Conservation (phyloP, 768 basidiomycete species). For the Gelatoporia subvermispora region DNA sequence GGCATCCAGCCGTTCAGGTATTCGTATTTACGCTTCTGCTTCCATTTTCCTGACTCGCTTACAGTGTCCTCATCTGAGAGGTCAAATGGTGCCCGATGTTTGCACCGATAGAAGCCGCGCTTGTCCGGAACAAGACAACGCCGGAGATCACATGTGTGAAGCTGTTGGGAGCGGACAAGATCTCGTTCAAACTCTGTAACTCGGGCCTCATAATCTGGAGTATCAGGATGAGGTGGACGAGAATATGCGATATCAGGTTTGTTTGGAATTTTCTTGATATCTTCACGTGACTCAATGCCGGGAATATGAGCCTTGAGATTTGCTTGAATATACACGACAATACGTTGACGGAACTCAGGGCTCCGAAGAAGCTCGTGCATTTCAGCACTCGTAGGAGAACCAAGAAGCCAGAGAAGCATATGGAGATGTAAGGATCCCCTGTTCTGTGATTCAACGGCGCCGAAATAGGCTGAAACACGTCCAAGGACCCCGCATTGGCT, state of each 20-base stretch:
- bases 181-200: slow-evolving; percentile 11
- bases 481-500: slow-evolving; percentile 31
- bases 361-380: slow-evolving; percentile 21
- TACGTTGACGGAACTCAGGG: slow-evolving; percentile 22
- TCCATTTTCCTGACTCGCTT: slow-evolving; percentile 14
- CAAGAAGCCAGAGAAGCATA: slow-evolving; percentile 32
- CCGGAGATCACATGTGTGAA: slow-evolving; percentile 15
- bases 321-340: slow-evolving; percentile 25
- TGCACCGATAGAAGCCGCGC: slow-evolving; percentile 14
- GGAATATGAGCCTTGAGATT: slow-evolving; percentile 30
- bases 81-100: slow-evolving; percentile 20
- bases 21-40: slow-evolving; percentile 6
- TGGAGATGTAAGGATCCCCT: slow-evolving; percentile 38
- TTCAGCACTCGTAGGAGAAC: slow-evolving; percentile 26
- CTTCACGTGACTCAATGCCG: slow-evolving; percentile 15
- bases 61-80: slow-evolving; percentile 8
- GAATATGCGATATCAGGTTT: slow-evolving; percentile 27
- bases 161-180: slow-evolving; percentile 10
- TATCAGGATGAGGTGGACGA: slow-evolving; percentile 29
- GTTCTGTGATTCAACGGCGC: slow-evolving; percentile 37
- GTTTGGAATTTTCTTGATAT: slow-evolving; percentile 19
- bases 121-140: slow-evolving; percentile 7
- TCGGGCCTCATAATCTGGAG: slow-evolving; percentile 14
- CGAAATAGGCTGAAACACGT: slow-evolving; percentile 29
- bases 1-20: slow-evolving; percentile 24